These are phyloP conservation scores for Candida silvicultrix DNA, from an alignment of 805 yeast genomes.

Conservation along the genomic window DNA sequence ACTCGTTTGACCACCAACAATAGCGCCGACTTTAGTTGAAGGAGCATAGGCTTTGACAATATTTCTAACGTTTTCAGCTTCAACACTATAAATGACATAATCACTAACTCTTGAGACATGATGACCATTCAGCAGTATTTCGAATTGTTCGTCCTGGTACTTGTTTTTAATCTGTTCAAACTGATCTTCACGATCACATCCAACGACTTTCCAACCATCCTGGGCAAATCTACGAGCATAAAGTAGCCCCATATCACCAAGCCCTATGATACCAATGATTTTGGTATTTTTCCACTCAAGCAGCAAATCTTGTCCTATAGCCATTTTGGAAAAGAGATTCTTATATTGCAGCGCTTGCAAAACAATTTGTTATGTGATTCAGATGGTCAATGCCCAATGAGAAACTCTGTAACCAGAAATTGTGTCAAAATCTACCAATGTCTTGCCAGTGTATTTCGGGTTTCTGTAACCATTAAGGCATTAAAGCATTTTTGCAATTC, in stretches of 20 bases:
- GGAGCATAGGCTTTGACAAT: slow-evolving; percentile 80
- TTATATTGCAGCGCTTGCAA: too few species aligned
- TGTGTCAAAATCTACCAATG: too few species aligned
- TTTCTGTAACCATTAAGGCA: too few species aligned
- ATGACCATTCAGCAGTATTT: slow-evolving; percentile 73
- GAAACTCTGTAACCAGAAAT: too few species aligned
- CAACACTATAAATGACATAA: slow-evolving; percentile 84
- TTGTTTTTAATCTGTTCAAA: slow-evolving; percentile 40
- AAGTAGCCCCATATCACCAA: slow-evolving; percentile 94
- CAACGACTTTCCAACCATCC: slow-evolving; percentile 87
- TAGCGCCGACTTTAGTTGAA: slow-evolving; percentile 77
- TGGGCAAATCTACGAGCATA: slow-evolving; percentile 73
- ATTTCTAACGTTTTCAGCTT: slow-evolving; percentile 74
- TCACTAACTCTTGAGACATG: slow-evolving; percentile 76
- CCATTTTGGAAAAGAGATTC: not conserved
- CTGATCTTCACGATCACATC: slow-evolving; percentile 74
- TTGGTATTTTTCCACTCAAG: slow-evolving; percentile 37
- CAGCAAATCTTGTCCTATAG: not conserved
- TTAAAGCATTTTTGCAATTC: too few species aligned
- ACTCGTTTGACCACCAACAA: slow-evolving; percentile 98
- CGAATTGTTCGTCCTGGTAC: slow-evolving; percentile 38
- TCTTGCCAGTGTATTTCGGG: too few species aligned
- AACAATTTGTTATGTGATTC: too few species aligned
- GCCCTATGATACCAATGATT: slow-evolving; percentile 84
- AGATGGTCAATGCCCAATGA: too few species aligned